Conservation (phyloP, 1,139 yeast genomes). For the Lodderomyces margitis region DNA sequence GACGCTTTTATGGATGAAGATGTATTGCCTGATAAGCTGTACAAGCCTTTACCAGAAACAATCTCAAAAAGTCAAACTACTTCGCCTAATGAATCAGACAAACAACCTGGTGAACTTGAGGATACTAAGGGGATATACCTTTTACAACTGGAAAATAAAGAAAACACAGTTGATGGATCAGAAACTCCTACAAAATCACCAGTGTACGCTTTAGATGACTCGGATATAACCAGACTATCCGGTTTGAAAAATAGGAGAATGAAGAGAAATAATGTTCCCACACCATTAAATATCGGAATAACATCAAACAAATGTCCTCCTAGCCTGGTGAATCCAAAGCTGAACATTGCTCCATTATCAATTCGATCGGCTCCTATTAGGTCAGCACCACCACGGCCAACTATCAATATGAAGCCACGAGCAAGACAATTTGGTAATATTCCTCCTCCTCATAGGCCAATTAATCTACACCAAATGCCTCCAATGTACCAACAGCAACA, state of each 20-base stretch:
- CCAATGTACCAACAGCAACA: constrained; percentile 8
- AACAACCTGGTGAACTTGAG: not conserved
- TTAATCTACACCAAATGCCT: constrained; percentile 9
- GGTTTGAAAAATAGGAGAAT: constrained; percentile 29
- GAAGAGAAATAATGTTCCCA: constrained; percentile 44
- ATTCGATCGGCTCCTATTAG: constrained; percentile 48
- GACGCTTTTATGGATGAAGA: not conserved
- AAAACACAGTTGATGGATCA: not conserved
- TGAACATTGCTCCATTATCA: constrained; percentile 22
- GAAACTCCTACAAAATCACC: constrained; percentile 10
- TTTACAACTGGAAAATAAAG: not conserved
- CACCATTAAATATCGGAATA: constrained; percentile 34
- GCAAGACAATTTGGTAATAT: not conserved
- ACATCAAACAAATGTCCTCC: not conserved
- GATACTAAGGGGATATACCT: not conserved
- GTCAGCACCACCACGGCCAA: constrained; percentile 10
- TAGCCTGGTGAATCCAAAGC: not conserved
- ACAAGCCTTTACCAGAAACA: not conserved
- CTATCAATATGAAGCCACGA: not conserved
- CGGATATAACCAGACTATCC: constrained; percentile 12
- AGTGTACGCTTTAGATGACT: constrained; percentile 15
- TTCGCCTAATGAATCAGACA: not conserved
- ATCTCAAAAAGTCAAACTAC: not conserved
- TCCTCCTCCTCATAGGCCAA: not conserved
- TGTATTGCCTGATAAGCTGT: not conserved